These are phyloP conservation scores for Lentinula lateritia DNA, from an alignment of 768 basidiomycete genomes.

Conservation along the genomic window DNA sequence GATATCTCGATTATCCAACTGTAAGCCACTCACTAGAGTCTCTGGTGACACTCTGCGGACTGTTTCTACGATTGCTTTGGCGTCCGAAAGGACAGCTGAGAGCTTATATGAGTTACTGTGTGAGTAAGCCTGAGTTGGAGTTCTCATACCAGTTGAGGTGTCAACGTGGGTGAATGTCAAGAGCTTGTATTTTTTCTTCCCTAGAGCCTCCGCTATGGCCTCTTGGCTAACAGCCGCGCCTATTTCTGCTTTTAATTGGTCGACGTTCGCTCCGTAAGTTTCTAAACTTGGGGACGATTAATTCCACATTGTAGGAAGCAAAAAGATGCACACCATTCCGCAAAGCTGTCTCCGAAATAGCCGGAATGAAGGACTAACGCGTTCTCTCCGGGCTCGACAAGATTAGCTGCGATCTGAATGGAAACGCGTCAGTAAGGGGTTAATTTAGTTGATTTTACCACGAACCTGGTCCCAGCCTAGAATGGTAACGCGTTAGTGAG, in stretches of 20 bases:
- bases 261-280: slow-evolving; percentile 85
- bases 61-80: slow-evolving; percentile 66
- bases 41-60: slow-evolving; percentile 78
- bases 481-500: background rate
- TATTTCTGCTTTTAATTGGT: slow-evolving; percentile 76
- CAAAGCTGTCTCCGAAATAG: slow-evolving; percentile 91
- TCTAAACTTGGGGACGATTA: slow-evolving; percentile 47
- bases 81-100: slow-evolving; percentile 79
- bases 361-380: slow-evolving; percentile 85
- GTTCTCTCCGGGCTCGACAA: slow-evolving; percentile 76
- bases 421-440: no score
- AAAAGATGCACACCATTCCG: slow-evolving; percentile 58
- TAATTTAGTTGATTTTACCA: no score
- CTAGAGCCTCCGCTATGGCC: slow-evolving; percentile 64
- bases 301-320: background rate
- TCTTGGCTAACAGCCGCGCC: slow-evolving; percentile 65
- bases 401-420: slow-evolving; percentile 76
- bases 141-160: slow-evolving; percentile 63
- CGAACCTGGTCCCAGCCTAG: no score
- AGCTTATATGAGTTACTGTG: background rate
- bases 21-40: slow-evolving; percentile 52
- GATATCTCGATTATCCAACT: slow-evolving; percentile 1
- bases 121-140: background rate
- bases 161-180: slow-evolving; percentile 95
- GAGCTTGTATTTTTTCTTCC: slow-evolving; percentile 78